Conservation (phyloP, 139 green algal genomes). For the Tetraselmis chui region DNA sequence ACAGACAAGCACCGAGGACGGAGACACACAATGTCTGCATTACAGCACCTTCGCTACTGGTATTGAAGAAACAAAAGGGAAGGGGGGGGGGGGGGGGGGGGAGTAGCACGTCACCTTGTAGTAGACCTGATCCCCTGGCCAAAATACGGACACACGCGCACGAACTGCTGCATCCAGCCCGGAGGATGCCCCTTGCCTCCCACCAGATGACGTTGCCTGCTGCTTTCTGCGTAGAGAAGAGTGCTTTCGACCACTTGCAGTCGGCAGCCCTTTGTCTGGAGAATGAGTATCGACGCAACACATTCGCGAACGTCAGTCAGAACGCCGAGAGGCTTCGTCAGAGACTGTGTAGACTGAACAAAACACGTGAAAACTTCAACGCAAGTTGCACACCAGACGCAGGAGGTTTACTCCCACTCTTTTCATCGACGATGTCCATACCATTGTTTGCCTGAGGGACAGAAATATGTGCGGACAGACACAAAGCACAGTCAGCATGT, state of each 20-base stretch:
- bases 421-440: neutral
- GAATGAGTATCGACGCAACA: too few species aligned
- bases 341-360: too few species aligned
- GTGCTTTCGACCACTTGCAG: neutral
- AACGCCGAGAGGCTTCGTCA: too few species aligned
- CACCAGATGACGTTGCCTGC: neutral
- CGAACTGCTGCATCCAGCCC: conserved; percentile 10
- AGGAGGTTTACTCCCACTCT: neutral
- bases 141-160: conserved; percentile 32
- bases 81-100: too few species aligned
- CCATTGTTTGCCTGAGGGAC: neutral
- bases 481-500: neutral
- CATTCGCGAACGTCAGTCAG: too few species aligned
- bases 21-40: too few species aligned
- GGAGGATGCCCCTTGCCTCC: neutral
- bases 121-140: conserved; percentile 24
- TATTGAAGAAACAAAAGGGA: too few species aligned
- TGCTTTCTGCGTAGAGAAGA: neutral
- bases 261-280: neutral
- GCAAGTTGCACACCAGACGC: neutral
- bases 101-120: conserved; percentile 33
- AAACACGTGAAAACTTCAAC: too few species aligned
- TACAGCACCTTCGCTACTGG: too few species aligned
- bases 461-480: neutral
- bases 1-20: too few species aligned